Base-by-base conservation (phyloP, 2,329 filamentous ascomycete genomes). In the Colletotrichum orchidophilum region DNA sequence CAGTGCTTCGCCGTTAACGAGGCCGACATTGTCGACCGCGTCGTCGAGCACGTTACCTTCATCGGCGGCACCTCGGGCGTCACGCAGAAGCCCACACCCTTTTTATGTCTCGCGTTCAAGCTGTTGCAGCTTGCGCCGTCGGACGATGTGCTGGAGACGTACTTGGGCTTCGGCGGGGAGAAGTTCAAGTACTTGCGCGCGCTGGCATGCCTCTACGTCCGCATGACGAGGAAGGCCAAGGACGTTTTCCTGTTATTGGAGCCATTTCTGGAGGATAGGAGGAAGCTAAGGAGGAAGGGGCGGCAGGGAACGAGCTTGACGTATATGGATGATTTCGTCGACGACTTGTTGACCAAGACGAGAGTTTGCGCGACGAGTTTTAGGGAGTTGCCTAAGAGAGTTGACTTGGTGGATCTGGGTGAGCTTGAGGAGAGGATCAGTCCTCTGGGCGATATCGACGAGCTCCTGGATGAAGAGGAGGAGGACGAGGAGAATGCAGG, bases 1-100 rank as follows among this genome's bases (percentile, higher is more conserved):
- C 95, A 98, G 84, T 98, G 96, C 81, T 99, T 98, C 83, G 96
- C 93, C 52, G 87, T 99, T 74, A 99, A 98, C 84, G 91, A 92
- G 79, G 90, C 90, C 63, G 89, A 91, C 81, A 86, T 99, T 6
- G 92, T 97, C 76, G 94, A 98, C 83, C 94, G 96, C 74, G 95
- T 97, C 0, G 93, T 94, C 29, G 93, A 96, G 76, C 88, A 92
- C 81, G 88, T 99, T 57, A 88, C 85, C 59, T 96, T 93, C 81
- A 89, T 99, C 67, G 96, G 95, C 73, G 96, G 96, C 75, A 97
- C 95, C 5, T 94, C 94, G 77, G 95, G 95, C 63, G 88, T 90
- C 21, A 88, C 91, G 58, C 96, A 98, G 81, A 94, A 94, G 76
- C 96, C 96, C 0, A 94, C 94, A 2, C 94, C 96, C 0, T 99